Evolutionary conservation across 1,284 basidiomycete species (phyloP), one percentile per base, ranked within the genome.

Genomic region (Papiliotrema laurentii): DNA sequence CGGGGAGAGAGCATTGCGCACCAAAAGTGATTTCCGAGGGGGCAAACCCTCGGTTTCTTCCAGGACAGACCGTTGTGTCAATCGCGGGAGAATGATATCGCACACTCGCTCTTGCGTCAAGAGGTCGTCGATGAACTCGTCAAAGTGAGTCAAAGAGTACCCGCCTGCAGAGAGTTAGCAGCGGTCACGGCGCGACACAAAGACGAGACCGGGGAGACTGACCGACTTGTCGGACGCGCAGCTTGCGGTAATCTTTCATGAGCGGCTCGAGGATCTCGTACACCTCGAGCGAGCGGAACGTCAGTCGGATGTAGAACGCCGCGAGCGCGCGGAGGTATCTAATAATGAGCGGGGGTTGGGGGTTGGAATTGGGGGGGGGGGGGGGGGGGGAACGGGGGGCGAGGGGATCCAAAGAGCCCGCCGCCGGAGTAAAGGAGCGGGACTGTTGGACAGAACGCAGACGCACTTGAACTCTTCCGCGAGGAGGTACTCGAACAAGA

Each of bases 391-490:
- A n/a, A n/a, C n/a, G n/a, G n/a, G n/a, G 18, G 19, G 3, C 26
- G 28, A 11, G 10, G 26, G 26, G 14, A 47, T 16, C 9, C 10
- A 13, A 41, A 37, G 24, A 21, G 45, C 53, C 40, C 49, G 40
- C 26, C 31, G n/a, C n/a, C n/a, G n/a, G n/a, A n/a, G n/a, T n/a
- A 3, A 16, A 21, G 31, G 19, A 46, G 18, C 30, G 39, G 14
- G 2, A 16, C 13, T 18, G 9, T 21, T 35, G 19, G 5, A 22
- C 26, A 21, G 18, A 34, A 22, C 5, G 19, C n/a, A 16, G 25
- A 79, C 86, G 58, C 63, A 94, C 92, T 99, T 99, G 81, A 97
- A 97, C 69, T 98, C 94, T 53, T 94, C 89, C 2, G 89, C 91
- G 52, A 85, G 82, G 19, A 99, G 77, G 68, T 99, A 99, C 66